Percentiles rank a stretch among this genome's conserved stretches.
Conservation (phyloP, 2,329 filamentous ascomycete genomes). For the Chalaropsis thielavioides region DNA sequence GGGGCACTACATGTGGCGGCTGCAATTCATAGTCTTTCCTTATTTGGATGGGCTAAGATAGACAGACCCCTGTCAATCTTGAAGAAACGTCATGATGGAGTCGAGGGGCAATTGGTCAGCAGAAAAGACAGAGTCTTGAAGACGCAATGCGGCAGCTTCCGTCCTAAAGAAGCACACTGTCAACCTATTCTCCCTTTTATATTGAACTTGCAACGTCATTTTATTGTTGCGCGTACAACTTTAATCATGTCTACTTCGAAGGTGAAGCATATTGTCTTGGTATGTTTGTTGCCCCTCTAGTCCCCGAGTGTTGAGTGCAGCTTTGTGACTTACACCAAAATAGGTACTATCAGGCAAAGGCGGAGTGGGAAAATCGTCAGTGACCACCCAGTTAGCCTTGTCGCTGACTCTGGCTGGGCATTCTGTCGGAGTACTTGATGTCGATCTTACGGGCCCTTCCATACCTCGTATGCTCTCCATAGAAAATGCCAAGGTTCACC, state of each 20-base stretch:
- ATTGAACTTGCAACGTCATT: not conserved
- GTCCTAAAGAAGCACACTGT: not conserved
- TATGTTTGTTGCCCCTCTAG: constrained; percentile 26
- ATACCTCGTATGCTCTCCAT: constrained; percentile 91
- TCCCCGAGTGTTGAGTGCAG: not conserved
- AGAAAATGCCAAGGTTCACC: constrained; percentile 76
- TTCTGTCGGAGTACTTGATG: constrained; percentile 86
- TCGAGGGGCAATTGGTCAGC: constrained; percentile 6
- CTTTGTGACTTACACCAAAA: constrained; percentile 8
- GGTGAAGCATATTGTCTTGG: constrained; percentile 65
- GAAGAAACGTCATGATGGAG: not conserved
- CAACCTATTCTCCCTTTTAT: not conserved
- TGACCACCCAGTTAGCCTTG: constrained; percentile 91
- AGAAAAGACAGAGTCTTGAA: not conserved
- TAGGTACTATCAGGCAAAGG: constrained; percentile 87
- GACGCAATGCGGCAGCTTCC: not conserved
- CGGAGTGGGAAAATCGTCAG: constrained; percentile 91
- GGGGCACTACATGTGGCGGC: constrained; percentile 3
- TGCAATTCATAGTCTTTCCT: not conserved
- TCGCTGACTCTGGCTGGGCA: constrained; percentile 73
- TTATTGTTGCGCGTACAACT: no score
- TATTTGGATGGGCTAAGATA: not conserved
- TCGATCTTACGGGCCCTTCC: constrained; percentile 90
- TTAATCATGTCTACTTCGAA: constrained; percentile 26
- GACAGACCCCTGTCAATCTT: constrained; percentile 3